phyloP scores from a whole-genome alignment of 208 protist species.

The Leptomonas seymouri region DNA sequence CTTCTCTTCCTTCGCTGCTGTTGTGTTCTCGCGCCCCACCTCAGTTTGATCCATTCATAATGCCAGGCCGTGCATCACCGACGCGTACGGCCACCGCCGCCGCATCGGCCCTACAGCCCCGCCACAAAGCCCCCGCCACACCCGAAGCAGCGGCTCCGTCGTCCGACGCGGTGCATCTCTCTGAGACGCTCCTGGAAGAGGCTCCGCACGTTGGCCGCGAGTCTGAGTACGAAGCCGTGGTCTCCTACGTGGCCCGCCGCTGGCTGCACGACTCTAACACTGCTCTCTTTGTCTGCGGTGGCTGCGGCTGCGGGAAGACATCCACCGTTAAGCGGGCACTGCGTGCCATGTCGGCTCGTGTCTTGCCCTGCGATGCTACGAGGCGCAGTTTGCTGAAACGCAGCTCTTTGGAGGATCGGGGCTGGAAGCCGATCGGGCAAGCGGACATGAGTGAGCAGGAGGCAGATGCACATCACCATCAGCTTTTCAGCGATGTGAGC shows the following conservation, averaged over 20 bases:
- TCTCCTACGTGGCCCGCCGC: conserved; percentile 54
- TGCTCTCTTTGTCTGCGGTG: conserved; percentile 83
- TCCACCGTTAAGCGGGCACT: conserved; percentile 75
- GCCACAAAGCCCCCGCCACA: not conserved
- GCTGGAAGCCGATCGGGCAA: conserved; percentile 3
- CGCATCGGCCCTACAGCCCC: not conserved
- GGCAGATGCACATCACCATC: not conserved
- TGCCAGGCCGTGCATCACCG: not conserved
- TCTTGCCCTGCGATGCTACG: conserved; percentile 57
- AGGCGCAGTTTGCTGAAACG: conserved; percentile 24
- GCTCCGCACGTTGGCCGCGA: conserved; percentile 42
- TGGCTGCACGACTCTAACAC: conserved; percentile 35
- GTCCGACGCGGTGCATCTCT: conserved; percentile 3
- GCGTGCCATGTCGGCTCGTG: conserved; percentile 51
- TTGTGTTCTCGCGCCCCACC: no score
- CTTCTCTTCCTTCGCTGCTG: not conserved
- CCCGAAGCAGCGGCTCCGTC: not conserved
- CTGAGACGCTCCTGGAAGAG: conserved; percentile 33
- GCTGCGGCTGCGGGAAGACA: conserved; percentile 85
- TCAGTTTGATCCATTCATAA: not conserved
- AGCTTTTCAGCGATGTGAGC: not conserved
- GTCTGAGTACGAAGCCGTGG: conserved; percentile 58
- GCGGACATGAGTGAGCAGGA: not conserved
- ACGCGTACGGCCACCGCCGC: not conserved
- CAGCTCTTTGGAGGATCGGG: conserved; percentile 22